phyloP scores from a whole-genome alignment of 2,329 filamentous ascomycete genomes.

The Elsinoe ampelina region DNA sequence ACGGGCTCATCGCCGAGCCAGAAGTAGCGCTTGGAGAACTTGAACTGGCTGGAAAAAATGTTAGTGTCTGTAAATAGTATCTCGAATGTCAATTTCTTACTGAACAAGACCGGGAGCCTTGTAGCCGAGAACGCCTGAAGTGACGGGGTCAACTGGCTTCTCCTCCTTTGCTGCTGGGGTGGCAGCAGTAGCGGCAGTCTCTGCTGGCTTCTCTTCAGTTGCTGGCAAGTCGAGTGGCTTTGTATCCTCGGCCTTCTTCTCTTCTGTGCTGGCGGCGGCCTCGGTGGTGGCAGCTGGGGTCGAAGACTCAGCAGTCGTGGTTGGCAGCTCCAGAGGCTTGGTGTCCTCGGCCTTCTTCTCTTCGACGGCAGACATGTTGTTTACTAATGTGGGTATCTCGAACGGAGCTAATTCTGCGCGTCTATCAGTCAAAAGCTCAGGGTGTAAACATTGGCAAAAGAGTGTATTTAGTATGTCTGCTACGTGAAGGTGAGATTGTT shows the following conservation, averaged over 20 bases:
- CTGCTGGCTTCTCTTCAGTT: constrained; percentile 24
- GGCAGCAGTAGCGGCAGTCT: constrained; percentile 33
- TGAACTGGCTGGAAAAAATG: constrained; percentile 58
- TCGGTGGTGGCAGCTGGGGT: constrained; percentile 33
- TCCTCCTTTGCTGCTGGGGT: constrained; percentile 35
- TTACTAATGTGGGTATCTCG: constrained; percentile 12
- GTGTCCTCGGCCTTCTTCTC: constrained; percentile 17
- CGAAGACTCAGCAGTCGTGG: constrained; percentile 26
- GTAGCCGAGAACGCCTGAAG: constrained; percentile 79
- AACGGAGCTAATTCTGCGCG: constrained; percentile 10
- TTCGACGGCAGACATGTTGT: constrained; percentile 14
- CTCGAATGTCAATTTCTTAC: constrained; percentile 46
- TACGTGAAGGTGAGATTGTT: neutral
- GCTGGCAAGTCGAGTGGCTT: constrained; percentile 24
- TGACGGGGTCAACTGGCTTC: constrained; percentile 55
- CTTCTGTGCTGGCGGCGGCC: constrained; percentile 28
- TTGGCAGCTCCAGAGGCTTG: constrained; percentile 26
- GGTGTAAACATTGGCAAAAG: constrained; percentile 2
- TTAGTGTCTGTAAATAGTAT: constrained; percentile 13
- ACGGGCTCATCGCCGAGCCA: constrained; percentile 56
- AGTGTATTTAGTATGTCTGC: neutral
- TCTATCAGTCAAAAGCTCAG: constrained; percentile 7
- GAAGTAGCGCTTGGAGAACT: constrained; percentile 89
- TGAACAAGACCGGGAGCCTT: constrained; percentile 85
- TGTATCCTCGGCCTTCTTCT: constrained; percentile 19